These are phyloP conservation scores for Anisodus acutangulus DNA, from an alignment of 257 asterid genomes.

Conservation along the genomic window DNA sequence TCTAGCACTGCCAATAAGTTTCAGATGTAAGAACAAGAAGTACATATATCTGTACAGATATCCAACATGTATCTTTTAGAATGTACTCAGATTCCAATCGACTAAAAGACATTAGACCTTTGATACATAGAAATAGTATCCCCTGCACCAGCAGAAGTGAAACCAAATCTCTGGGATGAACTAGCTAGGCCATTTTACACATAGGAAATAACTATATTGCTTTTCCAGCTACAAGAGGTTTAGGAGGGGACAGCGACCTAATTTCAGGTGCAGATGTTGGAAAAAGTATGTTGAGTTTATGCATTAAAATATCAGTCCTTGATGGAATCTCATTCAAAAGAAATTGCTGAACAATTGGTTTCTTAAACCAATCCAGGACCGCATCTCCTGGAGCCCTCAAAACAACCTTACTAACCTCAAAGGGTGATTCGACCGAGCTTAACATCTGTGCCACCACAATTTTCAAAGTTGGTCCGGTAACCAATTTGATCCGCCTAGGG, in stretches of 20 bases:
- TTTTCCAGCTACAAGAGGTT: constrained; percentile 65
- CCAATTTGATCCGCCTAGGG: constrained; percentile 89
- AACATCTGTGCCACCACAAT: constrained; percentile 84
- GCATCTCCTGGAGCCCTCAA: constrained; percentile 96
- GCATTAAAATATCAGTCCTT: constrained; percentile 95
- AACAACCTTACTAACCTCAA: constrained; percentile 96
- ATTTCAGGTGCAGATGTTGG: constrained; percentile 98
- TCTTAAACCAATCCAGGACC: constrained; percentile 93
- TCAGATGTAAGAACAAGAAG: not conserved
- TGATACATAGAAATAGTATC: not conserved
- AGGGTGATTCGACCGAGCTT: constrained; percentile 82
- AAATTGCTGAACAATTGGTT: constrained; percentile 93
- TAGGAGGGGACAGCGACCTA: constrained; percentile 88
- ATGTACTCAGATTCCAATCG: not conserved
- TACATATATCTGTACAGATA: not conserved
- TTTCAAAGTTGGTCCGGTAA: constrained; percentile 93
- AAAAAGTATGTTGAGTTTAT: constrained; percentile 80
- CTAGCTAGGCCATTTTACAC: constrained; percentile 18
- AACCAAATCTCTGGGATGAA: not conserved
- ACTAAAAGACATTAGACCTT: too few species aligned
- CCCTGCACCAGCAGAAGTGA: not conserved
- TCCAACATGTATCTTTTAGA: not conserved
- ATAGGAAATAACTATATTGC: constrained; percentile 41
- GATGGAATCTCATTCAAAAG: constrained; percentile 96
- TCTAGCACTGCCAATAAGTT: not conserved